Base-by-base conservation (phyloP, 116 monocot genomes). In the Posidonia oceanica region DNA sequence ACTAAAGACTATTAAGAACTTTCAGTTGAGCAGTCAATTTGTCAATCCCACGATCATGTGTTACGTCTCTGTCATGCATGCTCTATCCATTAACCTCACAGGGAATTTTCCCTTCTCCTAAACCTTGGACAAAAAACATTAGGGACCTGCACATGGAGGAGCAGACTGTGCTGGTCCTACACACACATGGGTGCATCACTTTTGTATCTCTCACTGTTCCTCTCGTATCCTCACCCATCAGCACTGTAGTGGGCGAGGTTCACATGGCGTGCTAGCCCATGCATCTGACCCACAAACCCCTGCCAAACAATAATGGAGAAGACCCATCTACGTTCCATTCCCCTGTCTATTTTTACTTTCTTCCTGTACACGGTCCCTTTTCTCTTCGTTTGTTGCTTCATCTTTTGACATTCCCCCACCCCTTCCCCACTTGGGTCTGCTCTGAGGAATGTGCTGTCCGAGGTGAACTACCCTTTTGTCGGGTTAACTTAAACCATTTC, bases 231-330 rank as follows among this genome's bases (percentile, higher is more conserved):
- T 20, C 66, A 41, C 66, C 10, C 7, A 48, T 10, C 48, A 48
- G 48, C 48, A 7, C 39, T 42, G 12, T 41, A 14, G 66, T 48
- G 42, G 39, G 7, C 66, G 12, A 40, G 42, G 23, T 36, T 68
- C 68, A 68, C 68, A 68, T 68, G 68, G 54, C 16, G 68, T 68
- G 36, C 2, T 22, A 54, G 68, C 68, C 68, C 68, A 68, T 68
- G 52, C 68, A 53, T 29, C 36, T 68, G 68, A 53, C 68, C 68
- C 68, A 53, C 67, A 52, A 7, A 41, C 66, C 66, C 42, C 42
- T 65, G 39, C n/a, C 15, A 39, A 65, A 10, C 65, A 65, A 65
- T 42, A 40, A 65, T 65, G 6, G 42, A 42, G n/a, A 29, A 17
- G 42, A 67, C 18, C 39, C 16, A 63, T 63, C 63, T 14, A 29